phyloP scores from a whole-genome alignment of 1,284 basidiomycete species.

The Tylopilus orsonianus region DNA sequence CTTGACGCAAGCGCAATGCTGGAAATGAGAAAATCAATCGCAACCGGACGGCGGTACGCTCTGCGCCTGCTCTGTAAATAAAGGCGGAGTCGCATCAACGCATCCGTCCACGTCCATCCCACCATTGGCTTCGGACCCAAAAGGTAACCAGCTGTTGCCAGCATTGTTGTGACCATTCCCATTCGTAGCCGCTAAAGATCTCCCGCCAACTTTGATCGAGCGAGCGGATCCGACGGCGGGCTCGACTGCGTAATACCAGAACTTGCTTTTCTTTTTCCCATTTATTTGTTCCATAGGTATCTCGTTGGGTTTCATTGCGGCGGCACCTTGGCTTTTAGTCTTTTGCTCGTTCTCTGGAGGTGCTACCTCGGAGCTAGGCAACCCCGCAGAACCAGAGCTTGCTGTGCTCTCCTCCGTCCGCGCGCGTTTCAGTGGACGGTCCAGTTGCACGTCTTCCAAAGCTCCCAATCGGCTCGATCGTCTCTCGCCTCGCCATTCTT shows the following conservation, averaged over 20 bases:
- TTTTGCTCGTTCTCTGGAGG: conserved; percentile 36
- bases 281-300: conserved; percentile 67
- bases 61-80: conserved; percentile 15
- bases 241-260: conserved; percentile 81
- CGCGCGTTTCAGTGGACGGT: conserved; percentile 61
- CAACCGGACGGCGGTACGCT: conserved; percentile 6
- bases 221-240: conserved; percentile 43
- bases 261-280: conserved; percentile 78
- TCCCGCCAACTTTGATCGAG: conserved; percentile 9
- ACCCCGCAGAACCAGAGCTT: conserved; percentile 50
- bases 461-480: conserved; percentile 68
- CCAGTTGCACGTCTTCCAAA: conserved; percentile 46
- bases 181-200: conserved; percentile 19
- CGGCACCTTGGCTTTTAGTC: conserved; percentile 45
- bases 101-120: conserved; percentile 32
- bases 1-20: conserved; percentile 10
- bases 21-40: conserved; percentile 11
- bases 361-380: conserved; percentile 28
- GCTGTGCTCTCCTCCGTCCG: conserved; percentile 69
- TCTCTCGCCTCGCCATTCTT: conserved; percentile 69
- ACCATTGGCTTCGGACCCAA: conserved; percentile 3
- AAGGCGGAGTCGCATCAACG: conserved; percentile 13
- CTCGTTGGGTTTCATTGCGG: conserved; percentile 65
- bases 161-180: conserved; percentile 17
- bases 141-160: conserved; percentile 9